Percentiles rank a stretch among this genome's conserved stretches.
phyloP scores from a whole-genome alignment of 2,329 filamentous ascomycete species.

The Ophiostoma montium region DNA sequence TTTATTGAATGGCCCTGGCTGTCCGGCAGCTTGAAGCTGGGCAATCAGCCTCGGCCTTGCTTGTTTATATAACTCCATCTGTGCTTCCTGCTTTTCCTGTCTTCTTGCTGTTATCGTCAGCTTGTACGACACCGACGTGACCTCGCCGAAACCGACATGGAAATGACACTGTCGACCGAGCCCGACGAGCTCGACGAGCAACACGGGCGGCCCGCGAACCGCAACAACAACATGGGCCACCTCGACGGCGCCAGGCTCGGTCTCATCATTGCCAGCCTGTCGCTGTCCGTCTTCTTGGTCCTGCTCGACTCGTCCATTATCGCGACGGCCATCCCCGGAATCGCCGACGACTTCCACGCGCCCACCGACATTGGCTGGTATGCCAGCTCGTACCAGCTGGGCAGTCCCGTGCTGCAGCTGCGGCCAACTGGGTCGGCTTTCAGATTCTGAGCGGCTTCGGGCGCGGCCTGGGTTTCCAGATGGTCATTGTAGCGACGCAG shows the following conservation, averaged over 20 bases:
- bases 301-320: constrained; percentile 13
- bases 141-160: too few species aligned
- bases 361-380: constrained; percentile 14
- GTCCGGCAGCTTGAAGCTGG: too few species aligned
- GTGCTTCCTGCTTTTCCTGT: too few species aligned
- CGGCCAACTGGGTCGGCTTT: constrained; percentile 22
- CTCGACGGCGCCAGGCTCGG: constrained; percentile 9
- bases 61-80: too few species aligned
- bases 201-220: too few species aligned
- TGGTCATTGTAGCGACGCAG: constrained; percentile 18
- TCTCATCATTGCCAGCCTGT: constrained; percentile 5
- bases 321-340: constrained; percentile 13
- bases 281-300: constrained; percentile 13
- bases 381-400: constrained; percentile 12
- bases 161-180: too few species aligned
- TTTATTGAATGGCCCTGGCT: too few species aligned
- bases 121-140: too few species aligned
- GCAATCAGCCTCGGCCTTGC: too few species aligned
- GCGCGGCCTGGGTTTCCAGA: constrained; percentile 17
- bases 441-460: constrained; percentile 19
- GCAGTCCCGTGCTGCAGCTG: constrained; percentile 30
- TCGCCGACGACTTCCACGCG: constrained; percentile 14
- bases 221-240: constrained; percentile 1
- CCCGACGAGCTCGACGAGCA: too few species aligned
- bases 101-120: too few species aligned